Evolutionary conservation across 495 filamentous ascomycete species (phyloP).

Genomic region (Xylaria flabelliformis): DNA sequence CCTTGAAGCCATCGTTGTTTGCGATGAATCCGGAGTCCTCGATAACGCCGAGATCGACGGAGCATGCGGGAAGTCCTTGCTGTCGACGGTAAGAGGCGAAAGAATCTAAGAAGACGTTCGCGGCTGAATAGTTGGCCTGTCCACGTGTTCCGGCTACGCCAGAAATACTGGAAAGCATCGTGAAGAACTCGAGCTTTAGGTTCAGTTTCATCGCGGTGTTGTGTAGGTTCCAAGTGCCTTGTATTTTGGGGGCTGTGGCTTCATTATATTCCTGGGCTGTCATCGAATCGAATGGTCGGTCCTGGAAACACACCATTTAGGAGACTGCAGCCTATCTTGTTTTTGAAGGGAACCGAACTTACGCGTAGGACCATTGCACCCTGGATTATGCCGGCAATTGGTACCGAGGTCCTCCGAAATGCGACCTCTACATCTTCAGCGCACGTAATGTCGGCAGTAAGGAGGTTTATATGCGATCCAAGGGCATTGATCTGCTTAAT

Average conservation of each 20-base stretch:
- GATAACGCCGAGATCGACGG: conserved; percentile 60
- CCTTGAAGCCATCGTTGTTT: conserved; percentile 21
- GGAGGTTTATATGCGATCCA: conserved; percentile 42
- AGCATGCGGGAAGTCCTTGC: conserved; percentile 50
- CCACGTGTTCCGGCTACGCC: conserved; percentile 61
- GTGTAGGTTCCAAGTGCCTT: conserved; percentile 63
- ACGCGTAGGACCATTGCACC: conserved; percentile 10
- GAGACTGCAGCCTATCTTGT: background rate
- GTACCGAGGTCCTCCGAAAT: background rate
- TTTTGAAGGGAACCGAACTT: background rate
- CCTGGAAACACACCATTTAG: background rate
- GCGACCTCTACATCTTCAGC: background rate
- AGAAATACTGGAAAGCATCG: conserved; percentile 63
- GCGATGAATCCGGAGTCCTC: conserved; percentile 59
- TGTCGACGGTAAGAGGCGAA: conserved; percentile 51
- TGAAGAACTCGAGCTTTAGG: conserved; percentile 66
- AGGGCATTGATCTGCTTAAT: conserved; percentile 46
- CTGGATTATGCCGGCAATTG: conserved; percentile 12
- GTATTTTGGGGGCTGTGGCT: conserved; percentile 56
- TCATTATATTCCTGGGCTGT: conserved; percentile 45
- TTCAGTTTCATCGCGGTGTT: conserved; percentile 44
- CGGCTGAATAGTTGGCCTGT: conserved; percentile 65
- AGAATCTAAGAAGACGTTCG: conserved; percentile 63
- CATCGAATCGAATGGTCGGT: background rate
- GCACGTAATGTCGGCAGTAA: conserved; percentile 13